phyloP scores from a whole-genome alignment of 2,329 filamentous ascomycete genomes.

The Clonostachys rosea region DNA sequence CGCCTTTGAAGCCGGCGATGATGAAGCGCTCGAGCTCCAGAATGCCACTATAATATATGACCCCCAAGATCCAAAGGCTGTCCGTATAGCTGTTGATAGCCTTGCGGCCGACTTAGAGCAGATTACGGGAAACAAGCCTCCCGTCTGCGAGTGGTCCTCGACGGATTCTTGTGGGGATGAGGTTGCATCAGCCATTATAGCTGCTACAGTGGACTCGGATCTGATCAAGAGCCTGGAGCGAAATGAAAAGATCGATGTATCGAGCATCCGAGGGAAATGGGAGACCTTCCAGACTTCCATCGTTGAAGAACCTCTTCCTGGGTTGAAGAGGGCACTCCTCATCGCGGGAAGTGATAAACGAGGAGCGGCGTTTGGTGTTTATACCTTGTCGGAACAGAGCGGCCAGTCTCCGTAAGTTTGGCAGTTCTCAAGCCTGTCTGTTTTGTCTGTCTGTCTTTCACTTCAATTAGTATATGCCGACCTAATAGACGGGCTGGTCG shows the following conservation, averaged over 20 bases:
- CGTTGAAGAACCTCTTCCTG: slow-evolving; percentile 51
- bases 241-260: slow-evolving; percentile 53
- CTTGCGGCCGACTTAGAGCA: neutral
- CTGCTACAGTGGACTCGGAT: slow-evolving; percentile 61
- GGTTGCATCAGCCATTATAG: slow-evolving; percentile 44
- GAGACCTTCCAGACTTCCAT: slow-evolving; percentile 62
- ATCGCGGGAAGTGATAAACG: slow-evolving; percentile 62
- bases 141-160: no score
- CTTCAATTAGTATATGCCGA: neutral
- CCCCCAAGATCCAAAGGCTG: neutral
- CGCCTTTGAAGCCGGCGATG: neutral
- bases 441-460: neutral
- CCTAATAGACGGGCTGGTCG: neutral
- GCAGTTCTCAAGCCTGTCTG: slow-evolving; percentile 22
- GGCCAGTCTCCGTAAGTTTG: slow-evolving; percentile 48
- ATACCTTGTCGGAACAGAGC: slow-evolving; percentile 69
- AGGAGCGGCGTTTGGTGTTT: slow-evolving; percentile 66
- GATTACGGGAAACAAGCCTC: neutral
- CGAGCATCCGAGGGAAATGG: slow-evolving; percentile 58
- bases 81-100: neutral
- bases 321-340: slow-evolving; percentile 54
- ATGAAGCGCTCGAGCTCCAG: neutral
- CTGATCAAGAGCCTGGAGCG: slow-evolving; percentile 54
- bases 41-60: neutral
- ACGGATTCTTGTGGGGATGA: no score